phyloP scores from a whole-genome alignment of 176 grass and related monocot genomes.

The Ampelocalamus luodianensis region DNA sequence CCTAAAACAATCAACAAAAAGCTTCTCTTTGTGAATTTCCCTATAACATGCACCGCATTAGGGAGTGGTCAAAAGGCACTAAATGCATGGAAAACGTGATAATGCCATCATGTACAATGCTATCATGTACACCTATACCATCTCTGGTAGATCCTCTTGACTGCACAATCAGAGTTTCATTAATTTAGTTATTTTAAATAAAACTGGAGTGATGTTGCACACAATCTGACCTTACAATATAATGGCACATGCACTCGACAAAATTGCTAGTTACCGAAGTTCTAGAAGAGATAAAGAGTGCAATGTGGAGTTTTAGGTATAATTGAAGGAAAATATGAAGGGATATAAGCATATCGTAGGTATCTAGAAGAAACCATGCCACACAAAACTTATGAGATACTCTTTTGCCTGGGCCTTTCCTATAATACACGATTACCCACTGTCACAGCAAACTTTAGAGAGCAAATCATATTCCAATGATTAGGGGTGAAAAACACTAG shows the following conservation, averaged over 20 bases:
- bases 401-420: not conserved
- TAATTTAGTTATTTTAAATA: conserved; percentile 32
- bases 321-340: conserved; percentile 13
- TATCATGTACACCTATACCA: conserved; percentile 93
- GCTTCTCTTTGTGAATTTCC: conserved; percentile 10
- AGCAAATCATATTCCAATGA: conserved; percentile 3
- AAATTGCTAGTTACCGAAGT: conserved; percentile 24
- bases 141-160: conserved; percentile 94
- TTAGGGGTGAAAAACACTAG: conserved; percentile 10
- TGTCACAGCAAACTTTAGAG: not conserved
- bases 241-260: not conserved
- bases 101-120: conserved; percentile 72
- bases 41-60: conserved; percentile 5
- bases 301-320: not conserved
- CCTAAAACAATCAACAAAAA: conserved; percentile 13
- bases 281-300: conserved; percentile 17
- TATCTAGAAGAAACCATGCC: conserved; percentile 16
- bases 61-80: conserved; percentile 2
- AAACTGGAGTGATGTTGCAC: conserved; percentile 1
- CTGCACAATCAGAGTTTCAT: conserved; percentile 53
- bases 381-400: conserved; percentile 17
- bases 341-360: conserved; percentile 19
- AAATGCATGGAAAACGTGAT: conserved; percentile 1
- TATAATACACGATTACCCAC: conserved; percentile 18
- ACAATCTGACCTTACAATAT: not conserved